Conservation (phyloP, 108 stramenopile genomes). For the Chaetoceros tenuissimus region DNA sequence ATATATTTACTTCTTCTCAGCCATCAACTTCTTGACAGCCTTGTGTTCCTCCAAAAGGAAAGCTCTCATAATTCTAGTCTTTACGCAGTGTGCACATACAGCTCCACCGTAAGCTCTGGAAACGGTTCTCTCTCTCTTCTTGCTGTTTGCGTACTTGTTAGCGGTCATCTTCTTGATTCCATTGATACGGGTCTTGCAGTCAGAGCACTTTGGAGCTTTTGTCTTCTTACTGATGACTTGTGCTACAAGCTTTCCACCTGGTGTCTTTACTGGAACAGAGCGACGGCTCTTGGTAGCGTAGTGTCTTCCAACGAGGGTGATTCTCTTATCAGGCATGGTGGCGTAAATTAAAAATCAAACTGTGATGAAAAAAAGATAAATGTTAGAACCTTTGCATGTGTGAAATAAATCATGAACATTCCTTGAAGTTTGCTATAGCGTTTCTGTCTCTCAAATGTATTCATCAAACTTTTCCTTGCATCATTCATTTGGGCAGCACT, state of each 20-base stretch:
- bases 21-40: conserved; percentile 98
- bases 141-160: conserved; percentile 55
- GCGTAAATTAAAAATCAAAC: conserved; percentile 8
- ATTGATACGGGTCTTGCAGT: conserved; percentile 75
- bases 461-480: no score
- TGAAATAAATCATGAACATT: neutral
- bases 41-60: conserved; percentile 99
- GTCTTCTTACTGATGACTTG: conserved; percentile 88
- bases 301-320: conserved; percentile 82
- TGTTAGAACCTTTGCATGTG: no score
- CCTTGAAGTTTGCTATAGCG: neutral
- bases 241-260: conserved; percentile 83
- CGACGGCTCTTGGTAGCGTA: conserved; percentile 91
- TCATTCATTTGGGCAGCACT: no score
- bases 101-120: conserved; percentile 96
- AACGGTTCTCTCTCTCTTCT: conserved; percentile 97
- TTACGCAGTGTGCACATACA: conserved; percentile 84
- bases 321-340: conserved; percentile 85
- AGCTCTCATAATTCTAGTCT: conserved; percentile 91
- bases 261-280: conserved; percentile 74
- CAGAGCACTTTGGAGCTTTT: conserved; percentile 90
- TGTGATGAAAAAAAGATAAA: conserved; percentile 5
- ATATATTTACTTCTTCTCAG: conserved; percentile 70
- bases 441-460: no score
- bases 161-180: conserved; percentile 84